Conservation (phyloP, 495 filamentous ascomycete species). For the Pyrenula massariospora region DNA sequence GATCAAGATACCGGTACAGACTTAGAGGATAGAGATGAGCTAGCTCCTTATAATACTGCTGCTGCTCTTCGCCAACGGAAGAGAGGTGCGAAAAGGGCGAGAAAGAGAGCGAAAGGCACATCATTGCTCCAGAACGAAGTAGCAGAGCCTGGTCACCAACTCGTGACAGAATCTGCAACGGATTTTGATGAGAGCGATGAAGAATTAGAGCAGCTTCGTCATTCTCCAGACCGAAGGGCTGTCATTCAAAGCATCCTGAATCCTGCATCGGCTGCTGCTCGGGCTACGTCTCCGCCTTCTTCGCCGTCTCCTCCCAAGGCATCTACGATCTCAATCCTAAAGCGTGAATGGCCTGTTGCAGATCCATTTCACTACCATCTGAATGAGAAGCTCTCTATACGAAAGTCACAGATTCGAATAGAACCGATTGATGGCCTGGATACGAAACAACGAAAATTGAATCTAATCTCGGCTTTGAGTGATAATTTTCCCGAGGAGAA, state of each 20-base stretch:
- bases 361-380: not conserved
- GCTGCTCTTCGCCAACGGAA: not conserved
- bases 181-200: slow-evolving; percentile 15
- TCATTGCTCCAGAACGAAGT: not conserved
- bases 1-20: slow-evolving; percentile 17
- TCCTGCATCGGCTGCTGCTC: not conserved
- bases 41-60: slow-evolving; percentile 1
- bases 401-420: not conserved
- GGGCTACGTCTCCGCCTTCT: not conserved
- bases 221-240: slow-evolving; percentile 4
- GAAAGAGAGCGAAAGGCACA: not conserved
- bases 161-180: not conserved
- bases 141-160: not conserved
- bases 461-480: slow-evolving; percentile 24
- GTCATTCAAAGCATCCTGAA: slow-evolving; percentile 6
- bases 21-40: slow-evolving; percentile 12
- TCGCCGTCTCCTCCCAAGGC: not conserved
- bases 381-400: not conserved
- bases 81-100: not conserved
- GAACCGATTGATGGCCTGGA: slow-evolving; percentile 1
- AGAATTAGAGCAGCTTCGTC: not conserved
- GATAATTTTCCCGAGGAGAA: slow-evolving; percentile 25
- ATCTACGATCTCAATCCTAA: not conserved
- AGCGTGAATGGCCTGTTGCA: slow-evolving; percentile 3
- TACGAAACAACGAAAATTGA: slow-evolving; percentile 13